Evolutionary conservation across 768 basidiomycete species (phyloP).

Genomic region (Suillus subalutaceus): DNA sequence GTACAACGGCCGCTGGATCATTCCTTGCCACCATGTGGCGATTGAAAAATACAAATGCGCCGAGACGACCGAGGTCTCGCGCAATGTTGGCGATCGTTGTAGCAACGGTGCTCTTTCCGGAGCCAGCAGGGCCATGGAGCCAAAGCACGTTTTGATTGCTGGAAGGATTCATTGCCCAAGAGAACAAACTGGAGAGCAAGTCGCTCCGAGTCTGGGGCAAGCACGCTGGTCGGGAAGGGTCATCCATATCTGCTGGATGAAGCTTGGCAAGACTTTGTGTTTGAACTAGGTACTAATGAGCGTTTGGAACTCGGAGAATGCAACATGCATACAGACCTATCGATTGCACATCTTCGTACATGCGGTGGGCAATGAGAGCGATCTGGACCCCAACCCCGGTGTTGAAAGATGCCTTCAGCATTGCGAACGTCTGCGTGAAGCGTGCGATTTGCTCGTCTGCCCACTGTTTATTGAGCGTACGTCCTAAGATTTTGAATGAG

Average conservation of each 20-base stretch:
- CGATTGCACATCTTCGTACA: slow-evolving; percentile 29
- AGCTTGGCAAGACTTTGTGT: slow-evolving; percentile 28
- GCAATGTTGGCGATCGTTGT: slow-evolving; percentile 39
- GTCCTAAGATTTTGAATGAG: slow-evolving; percentile 16
- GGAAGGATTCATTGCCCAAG: slow-evolving; percentile 28
- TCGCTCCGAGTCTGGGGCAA: slow-evolving; percentile 36
- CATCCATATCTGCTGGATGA: slow-evolving; percentile 33
- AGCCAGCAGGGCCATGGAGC: slow-evolving; percentile 38
- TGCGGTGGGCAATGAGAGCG: slow-evolving; percentile 31
- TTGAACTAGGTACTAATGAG: slow-evolving; percentile 16
- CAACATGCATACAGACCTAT: slow-evolving; percentile 21
- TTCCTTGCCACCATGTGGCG: slow-evolving; percentile 32
- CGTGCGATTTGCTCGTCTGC: slow-evolving; percentile 21
- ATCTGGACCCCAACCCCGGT: slow-evolving; percentile 27
- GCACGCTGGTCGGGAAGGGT: slow-evolving; percentile 26
- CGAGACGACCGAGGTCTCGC: slow-evolving; percentile 35
- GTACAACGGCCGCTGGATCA: slow-evolving; percentile 33
- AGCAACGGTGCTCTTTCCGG: slow-evolving; percentile 40
- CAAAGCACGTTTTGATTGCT: slow-evolving; percentile 30
- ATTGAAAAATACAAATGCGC: slow-evolving; percentile 39
- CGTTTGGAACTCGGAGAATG: neutral
- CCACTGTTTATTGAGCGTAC: slow-evolving; percentile 24
- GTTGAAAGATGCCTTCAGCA: slow-evolving; percentile 30
- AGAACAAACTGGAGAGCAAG: slow-evolving; percentile 27
- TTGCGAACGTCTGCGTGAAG: slow-evolving; percentile 26